Conservation (phyloP, 768 basidiomycete genomes). For the Lepiota brunneoincarnata region DNA sequence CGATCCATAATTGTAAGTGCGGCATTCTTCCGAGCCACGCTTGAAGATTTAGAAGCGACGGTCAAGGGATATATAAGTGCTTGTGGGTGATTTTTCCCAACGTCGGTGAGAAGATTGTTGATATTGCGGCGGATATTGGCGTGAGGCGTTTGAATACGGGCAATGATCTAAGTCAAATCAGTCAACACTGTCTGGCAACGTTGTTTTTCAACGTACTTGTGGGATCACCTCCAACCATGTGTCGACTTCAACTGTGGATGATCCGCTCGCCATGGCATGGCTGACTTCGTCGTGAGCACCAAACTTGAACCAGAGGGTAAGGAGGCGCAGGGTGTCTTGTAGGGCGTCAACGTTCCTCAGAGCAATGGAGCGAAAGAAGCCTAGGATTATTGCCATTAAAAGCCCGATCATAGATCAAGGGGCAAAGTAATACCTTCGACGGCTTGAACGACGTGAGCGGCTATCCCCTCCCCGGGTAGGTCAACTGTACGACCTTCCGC, state of each 20-base stretch:
- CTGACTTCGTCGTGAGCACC: constrained; percentile 89
- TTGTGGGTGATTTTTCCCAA: constrained; percentile 96
- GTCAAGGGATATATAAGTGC: constrained; percentile 94
- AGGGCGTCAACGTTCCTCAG: constrained; percentile 87
- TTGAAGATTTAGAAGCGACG: constrained; percentile 95
- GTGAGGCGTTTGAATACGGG: constrained; percentile 94
- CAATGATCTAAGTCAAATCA: constrained; percentile 72
- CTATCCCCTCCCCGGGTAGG: constrained; percentile 59
- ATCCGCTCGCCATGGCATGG: constrained; percentile 83
- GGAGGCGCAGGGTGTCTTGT: constrained; percentile 88
- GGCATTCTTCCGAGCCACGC: constrained; percentile 73
- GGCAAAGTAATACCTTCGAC: constrained; percentile 62
- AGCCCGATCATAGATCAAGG: not conserved
- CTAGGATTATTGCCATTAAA: constrained; percentile 32
- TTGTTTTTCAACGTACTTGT: constrained; percentile 64
- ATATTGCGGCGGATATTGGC: constrained; percentile 85
- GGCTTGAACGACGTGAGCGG: constrained; percentile 85
- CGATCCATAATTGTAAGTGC: constrained; percentile 86
- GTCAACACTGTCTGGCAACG: not conserved
- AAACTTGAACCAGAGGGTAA: constrained; percentile 98
- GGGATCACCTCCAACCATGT: constrained; percentile 99
- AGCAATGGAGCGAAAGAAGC: constrained; percentile 94
- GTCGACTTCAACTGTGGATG: constrained; percentile 88
- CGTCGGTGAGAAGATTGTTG: constrained; percentile 81
- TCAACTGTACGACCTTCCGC: constrained; percentile 53